Evolutionary conservation across 345 rosid genomes (phyloP).

Genomic region (Eucalyptus albens): DNA sequence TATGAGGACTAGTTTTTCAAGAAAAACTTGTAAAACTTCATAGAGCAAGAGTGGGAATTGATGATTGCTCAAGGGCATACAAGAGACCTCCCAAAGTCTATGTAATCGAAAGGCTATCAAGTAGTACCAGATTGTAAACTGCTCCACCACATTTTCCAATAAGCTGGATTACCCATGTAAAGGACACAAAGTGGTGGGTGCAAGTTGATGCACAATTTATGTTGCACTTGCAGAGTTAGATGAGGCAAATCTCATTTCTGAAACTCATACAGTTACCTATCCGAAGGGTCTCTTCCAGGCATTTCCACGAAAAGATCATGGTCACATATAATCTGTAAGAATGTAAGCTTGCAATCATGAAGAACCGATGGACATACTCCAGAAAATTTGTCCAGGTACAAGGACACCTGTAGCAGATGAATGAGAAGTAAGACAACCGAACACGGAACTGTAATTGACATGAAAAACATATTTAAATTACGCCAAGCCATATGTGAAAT

Average conservation of each 20-base stretch:
- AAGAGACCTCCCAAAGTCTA: neutral
- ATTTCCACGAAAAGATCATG: slow-evolving; percentile 99
- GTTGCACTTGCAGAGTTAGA: neutral
- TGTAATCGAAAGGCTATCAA: neutral
- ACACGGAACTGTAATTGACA: neutral
- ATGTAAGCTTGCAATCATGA: slow-evolving; percentile 96
- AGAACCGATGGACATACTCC: slow-evolving; percentile 93
- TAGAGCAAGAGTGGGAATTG: neutral
- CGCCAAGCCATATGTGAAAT: neutral
- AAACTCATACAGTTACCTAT: slow-evolving; percentile 35
- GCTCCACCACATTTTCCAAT: neutral
- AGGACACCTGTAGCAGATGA: slow-evolving; percentile 64
- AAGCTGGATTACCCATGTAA: neutral
- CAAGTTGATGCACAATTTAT: neutral
- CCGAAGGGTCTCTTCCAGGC: slow-evolving; percentile 99
- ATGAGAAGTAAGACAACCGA: neutral
- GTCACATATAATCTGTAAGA: slow-evolving; percentile 91
- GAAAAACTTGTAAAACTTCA: neutral
- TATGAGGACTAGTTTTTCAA: neutral
- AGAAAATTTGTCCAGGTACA: slow-evolving; percentile 96
- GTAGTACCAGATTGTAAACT: neutral
- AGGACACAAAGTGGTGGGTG: neutral
- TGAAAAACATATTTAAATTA: neutral
- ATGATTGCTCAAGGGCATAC: neutral
- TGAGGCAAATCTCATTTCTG: neutral